Base-by-base conservation (phyloP, 1,284 basidiomycete species). In the Rugosomyces carneus region DNA sequence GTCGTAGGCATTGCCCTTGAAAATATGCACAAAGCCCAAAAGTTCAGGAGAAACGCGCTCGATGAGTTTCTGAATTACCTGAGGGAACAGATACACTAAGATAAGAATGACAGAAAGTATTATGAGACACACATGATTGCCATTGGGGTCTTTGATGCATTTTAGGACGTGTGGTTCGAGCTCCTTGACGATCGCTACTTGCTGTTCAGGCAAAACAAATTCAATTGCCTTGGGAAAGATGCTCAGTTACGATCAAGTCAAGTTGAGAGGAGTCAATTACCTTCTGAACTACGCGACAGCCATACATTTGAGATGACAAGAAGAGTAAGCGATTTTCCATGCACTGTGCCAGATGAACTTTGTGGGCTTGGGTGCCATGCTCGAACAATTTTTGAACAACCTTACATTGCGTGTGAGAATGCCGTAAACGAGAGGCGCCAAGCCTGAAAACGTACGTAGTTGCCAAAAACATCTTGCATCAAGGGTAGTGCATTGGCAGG, bases 311-410 rank as follows among this genome's bases (percentile, higher is more conserved):
- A 47, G 91, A 70, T 2, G 93, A 89, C 37, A 99, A 71, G 8
- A 76, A 67, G 3, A 93, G 68, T 26, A 95, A 75, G 57, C 89
- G 83, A 0, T 83, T 83, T 60, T 92, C 83, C 78, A 99, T 89
- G 34, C 81, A 76, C 44, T 70, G 76, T 1, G 82, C 83, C 37
- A 98, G 70, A 7, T 78, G 67, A 1, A 78, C 76, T 59, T 86
- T 88, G 61, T 95, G 93, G 10, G 72, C 67, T 49, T 80, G 76
- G 13, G 83, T 86, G 19, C 95, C 93, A 59, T 89, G 78, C 63
- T 99, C 95, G 57, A 98, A 89, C 57, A 98, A 68, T 68, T 97
- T 97, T 66, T 99, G 95, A 48, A 97, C 83, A 47, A 93, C 90
- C 89, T 92, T 21, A 16, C 11, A 9, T 32, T 5, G 43, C 27